Evolutionary conservation across 129 eudicot species (phyloP).

Genomic region (Flaveria sonorensis): DNA sequence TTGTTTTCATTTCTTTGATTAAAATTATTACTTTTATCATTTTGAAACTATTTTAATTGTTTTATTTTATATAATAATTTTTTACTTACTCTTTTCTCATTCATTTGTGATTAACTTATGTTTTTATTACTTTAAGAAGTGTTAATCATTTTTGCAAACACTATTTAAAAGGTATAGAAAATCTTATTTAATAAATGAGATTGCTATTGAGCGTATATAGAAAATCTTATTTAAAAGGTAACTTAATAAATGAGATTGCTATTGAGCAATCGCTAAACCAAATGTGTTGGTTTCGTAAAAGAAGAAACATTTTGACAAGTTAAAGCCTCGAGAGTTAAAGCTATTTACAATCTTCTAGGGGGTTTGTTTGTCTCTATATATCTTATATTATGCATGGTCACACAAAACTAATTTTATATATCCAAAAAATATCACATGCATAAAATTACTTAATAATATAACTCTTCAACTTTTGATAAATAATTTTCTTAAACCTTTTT

Average conservation of each 20-base stretch:
- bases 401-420: neutral
- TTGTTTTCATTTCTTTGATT: too few species aligned
- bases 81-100: too few species aligned
- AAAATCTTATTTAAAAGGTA: neutral
- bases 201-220: too few species aligned
- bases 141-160: too few species aligned
- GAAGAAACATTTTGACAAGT: conserved; percentile 33
- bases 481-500: neutral
- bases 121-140: too few species aligned
- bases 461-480: neutral
- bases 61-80: too few species aligned
- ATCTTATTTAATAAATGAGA: too few species aligned
- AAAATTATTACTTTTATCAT: too few species aligned
- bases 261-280: conserved; percentile 8
- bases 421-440: too few species aligned
- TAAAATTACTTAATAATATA: neutral
- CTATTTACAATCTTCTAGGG: conserved; percentile 33
- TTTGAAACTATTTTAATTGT: too few species aligned
- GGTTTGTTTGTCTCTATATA: conserved; percentile 35
- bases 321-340: conserved; percentile 40
- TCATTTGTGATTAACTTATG: too few species aligned
- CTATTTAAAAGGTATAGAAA: too few species aligned
- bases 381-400: neutral
- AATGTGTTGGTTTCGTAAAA: conserved; percentile 32
- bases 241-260: neutral